phyloP scores from a whole-genome alignment of 106 monocot genomes.

The Platanthera guangdongensis region DNA sequence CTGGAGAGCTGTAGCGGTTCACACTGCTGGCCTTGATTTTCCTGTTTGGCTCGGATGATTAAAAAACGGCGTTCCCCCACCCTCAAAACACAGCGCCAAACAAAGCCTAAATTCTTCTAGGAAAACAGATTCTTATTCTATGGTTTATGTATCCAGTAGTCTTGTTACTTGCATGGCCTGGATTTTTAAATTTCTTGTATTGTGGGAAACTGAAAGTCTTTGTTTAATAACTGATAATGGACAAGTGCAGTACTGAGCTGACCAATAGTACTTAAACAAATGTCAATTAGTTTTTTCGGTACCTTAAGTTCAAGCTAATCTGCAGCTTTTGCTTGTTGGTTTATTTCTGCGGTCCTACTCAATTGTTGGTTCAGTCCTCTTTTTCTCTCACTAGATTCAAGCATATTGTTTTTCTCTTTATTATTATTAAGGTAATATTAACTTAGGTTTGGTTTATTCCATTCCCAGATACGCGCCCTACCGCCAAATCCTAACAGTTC shows the following conservation, averaged over 20 bases:
- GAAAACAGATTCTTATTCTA: neutral
- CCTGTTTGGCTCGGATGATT: too few relatives aligned
- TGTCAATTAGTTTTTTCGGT: neutral
- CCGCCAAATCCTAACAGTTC: conserved; percentile 61
- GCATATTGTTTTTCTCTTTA: neutral
- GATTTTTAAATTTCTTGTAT: neutral
- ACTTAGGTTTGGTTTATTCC: neutral
- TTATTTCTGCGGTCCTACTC: neutral
- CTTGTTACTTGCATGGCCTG: neutral
- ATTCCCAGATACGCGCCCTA: conserved; percentile 66
- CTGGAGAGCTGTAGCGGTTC: too few relatives aligned
- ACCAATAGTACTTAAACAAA: neutral
- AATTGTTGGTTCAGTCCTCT: neutral
- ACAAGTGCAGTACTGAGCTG: neutral
- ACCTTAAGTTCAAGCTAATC: neutral
- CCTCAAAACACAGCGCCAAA: too few relatives aligned
- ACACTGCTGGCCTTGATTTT: too few relatives aligned
- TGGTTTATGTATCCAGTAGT: neutral
- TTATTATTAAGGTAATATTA: neutral
- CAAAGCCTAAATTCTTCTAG: neutral
- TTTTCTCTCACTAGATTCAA: neutral
- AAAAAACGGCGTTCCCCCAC: too few relatives aligned
- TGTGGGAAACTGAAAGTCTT: neutral
- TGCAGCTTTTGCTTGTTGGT: neutral
- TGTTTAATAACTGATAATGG: neutral